Evolutionary conservation across 495 filamentous ascomycete species (phyloP), one percentile per base, ranked within the genome.

Genomic region (Cenococcum geophilum): DNA sequence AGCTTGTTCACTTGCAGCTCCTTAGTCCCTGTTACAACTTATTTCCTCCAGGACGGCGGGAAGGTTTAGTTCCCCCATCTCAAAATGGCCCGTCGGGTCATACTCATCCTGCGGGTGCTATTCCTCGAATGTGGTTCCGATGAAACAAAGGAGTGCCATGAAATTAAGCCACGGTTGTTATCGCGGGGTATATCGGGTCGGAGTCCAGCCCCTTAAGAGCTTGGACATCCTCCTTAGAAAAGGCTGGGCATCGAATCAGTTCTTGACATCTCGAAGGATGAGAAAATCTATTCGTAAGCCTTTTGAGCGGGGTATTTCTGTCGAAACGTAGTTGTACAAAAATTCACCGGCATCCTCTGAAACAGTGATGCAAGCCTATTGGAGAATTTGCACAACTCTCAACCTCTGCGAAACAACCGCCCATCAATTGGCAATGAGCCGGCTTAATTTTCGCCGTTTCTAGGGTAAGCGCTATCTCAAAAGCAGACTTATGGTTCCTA

Each of bases 391-490:
- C 62, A 64, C 12, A 57, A 25, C n/a, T 60, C 16, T 57, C 57
- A 56, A 60, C 57, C 21, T 40, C n/a, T 8, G 27, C 43, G 42
- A 27, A 50, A 40, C 48, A 20, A 40, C 49, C 11, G 25, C 32
- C 42, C 22, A 5, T 25, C 35, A 21, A 43, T 23, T 1, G 16
- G 25, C n/a, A 47, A 14, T 50, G 50, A 60, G 27, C 36, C 62
- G 51, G 62, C 40, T 9, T 52, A 51, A 60, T 48, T 55, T 16
- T 34, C 62, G 50, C 62, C 62, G 62, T 64, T 23, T 25, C 10
- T 11, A 40, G 52, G n/a, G 40, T 64, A 55, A 64, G 62, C 62
- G 55, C 62, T 57, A 64, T 64, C 22, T 37, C n/a, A 23, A 42
- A 12, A 35, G 21, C 42, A 14, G 9, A 56, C 21, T 27, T 27